These are phyloP conservation scores for Mycena vulgaris DNA, from an alignment of 768 basidiomycete species.

Conservation along the genomic window DNA sequence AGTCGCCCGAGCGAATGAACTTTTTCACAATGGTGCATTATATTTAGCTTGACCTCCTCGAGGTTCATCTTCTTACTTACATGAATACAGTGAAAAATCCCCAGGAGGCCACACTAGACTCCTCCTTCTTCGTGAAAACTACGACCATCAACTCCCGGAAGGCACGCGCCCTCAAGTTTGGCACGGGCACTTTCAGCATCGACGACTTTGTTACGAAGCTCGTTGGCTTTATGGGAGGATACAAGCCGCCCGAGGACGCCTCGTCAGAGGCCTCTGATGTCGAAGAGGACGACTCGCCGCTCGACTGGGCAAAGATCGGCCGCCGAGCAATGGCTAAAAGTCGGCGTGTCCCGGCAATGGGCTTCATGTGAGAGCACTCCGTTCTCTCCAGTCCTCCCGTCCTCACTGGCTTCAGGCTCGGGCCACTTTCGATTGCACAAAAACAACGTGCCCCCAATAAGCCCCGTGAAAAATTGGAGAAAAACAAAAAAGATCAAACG, in stretches of 20 bases:
- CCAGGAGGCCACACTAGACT: constrained; percentile 92
- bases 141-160: constrained; percentile 85
- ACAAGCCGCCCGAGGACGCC: constrained; percentile 52
- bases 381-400: not conserved
- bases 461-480: constrained; percentile 75
- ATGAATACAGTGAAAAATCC: constrained; percentile 75
- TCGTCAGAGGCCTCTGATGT: constrained; percentile 41
- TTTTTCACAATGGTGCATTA: constrained; percentile 73
- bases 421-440: constrained; percentile 88
- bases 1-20: constrained; percentile 68
- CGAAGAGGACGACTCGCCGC: constrained; percentile 65
- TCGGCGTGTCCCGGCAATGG: constrained; percentile 82
- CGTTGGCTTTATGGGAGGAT: constrained; percentile 82
- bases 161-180: constrained; percentile 91
- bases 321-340: constrained; percentile 87
- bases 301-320: constrained; percentile 92
- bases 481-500: constrained; percentile 75
- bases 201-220: constrained; percentile 91
- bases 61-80: not conserved
- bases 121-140: constrained; percentile 81
- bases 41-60: constrained; percentile 7
- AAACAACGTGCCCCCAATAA: constrained; percentile 78
- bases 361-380: constrained; percentile 83
- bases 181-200: constrained; percentile 88
- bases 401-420: constrained; percentile 72